Evolutionary conservation across 345 rosid species (phyloP).

Genomic region (Xanthoceras sorbifolium): DNA sequence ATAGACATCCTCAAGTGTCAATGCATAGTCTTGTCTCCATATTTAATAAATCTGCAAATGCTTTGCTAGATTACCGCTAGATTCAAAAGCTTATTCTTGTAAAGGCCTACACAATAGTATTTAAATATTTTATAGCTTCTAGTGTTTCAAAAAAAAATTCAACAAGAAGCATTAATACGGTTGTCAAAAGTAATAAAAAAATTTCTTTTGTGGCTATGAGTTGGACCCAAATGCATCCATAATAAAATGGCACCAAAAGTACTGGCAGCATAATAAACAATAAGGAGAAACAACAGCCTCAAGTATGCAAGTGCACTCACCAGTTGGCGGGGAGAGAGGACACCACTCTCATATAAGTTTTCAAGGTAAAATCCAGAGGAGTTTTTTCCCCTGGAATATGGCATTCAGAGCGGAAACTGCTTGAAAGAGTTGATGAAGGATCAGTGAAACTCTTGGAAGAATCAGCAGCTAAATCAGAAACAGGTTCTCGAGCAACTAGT

Average conservation of each 20-base stretch:
- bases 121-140: not conserved
- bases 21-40: not conserved
- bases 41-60: not conserved
- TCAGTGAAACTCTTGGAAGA: slow-evolving; percentile 43
- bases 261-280: slow-evolving; percentile 13
- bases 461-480: slow-evolving; percentile 36
- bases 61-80: not conserved
- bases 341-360: slow-evolving; percentile 63
- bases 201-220: not conserved
- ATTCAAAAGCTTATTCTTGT: not conserved
- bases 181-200: not conserved
- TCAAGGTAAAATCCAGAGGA: slow-evolving; percentile 90
- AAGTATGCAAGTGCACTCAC: slow-evolving; percentile 43
- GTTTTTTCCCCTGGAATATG: slow-evolving; percentile 53
- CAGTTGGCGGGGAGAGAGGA: slow-evolving; percentile 65
- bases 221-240: not conserved
- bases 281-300: slow-evolving; percentile 3
- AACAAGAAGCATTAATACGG: not conserved
- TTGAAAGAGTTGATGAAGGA: slow-evolving; percentile 33
- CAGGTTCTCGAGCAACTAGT: slow-evolving; percentile 52
- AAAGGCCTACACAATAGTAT: too few species aligned
- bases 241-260: not conserved
- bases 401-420: slow-evolving; percentile 53
- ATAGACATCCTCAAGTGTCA: slow-evolving; percentile 4
- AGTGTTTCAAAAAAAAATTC: not conserved